phyloP scores from a whole-genome alignment of 129 eudicot species.

The Artemisia argyi region DNA sequence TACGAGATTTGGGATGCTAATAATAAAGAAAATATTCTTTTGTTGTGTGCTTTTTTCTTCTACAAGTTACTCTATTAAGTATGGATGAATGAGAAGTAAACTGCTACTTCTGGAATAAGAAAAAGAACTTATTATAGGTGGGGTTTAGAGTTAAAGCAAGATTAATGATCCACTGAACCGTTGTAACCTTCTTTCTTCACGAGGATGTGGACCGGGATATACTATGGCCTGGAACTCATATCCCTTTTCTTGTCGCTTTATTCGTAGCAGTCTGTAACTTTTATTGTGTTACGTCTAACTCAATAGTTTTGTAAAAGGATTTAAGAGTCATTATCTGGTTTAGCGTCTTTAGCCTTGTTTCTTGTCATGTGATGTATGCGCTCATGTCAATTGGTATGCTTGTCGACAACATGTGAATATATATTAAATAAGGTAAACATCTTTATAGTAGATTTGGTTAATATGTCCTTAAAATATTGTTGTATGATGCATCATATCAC shows the following conservation, averaged over 20 bases:
- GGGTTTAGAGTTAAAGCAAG: background rate
- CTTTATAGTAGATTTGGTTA: background rate
- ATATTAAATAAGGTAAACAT: background rate
- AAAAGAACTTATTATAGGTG: background rate
- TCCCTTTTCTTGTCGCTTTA: background rate
- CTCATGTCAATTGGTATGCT: background rate
- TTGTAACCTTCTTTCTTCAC: background rate
- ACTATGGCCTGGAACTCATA: background rate
- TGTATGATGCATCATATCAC: background rate
- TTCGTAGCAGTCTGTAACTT: background rate
- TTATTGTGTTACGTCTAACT: background rate
- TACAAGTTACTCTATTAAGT: conserved; percentile 18
- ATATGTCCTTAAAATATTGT: background rate
- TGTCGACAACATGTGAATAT: background rate
- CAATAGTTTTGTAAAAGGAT: background rate
- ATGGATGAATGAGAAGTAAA: conserved; percentile 4
- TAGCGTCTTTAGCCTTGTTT: background rate
- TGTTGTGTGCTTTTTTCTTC: background rate
- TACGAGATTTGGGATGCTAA: conserved; percentile 1
- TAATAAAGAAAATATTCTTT: background rate
- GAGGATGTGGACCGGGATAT: background rate
- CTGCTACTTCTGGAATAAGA: conserved; percentile 1
- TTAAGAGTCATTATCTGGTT: background rate
- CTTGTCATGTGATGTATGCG: background rate
- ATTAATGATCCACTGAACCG: conserved; percentile 1